phyloP scores from a whole-genome alignment of 495 filamentous ascomycete genomes.

The Echria macrotheca region DNA sequence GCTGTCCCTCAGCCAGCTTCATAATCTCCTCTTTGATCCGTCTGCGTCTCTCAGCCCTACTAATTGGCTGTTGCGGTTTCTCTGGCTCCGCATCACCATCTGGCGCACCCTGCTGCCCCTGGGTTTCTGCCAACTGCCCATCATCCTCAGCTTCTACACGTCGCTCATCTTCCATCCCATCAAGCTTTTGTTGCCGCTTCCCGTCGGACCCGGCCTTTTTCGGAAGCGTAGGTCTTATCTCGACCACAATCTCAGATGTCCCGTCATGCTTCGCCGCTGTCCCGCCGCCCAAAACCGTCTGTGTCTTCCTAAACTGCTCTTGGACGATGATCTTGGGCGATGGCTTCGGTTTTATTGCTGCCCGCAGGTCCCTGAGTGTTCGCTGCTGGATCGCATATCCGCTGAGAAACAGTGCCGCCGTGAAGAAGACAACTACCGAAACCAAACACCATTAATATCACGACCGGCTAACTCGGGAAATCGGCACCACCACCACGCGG shows the following conservation, averaged over 20 bases:
- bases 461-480: too few relatives aligned
- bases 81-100: constrained; percentile 12
- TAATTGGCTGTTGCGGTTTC: constrained; percentile 31
- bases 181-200: too few relatives aligned
- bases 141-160: too few relatives aligned
- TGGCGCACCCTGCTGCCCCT: too few relatives aligned
- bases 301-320: constrained; percentile 29
- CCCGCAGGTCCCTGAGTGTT: constrained; percentile 44
- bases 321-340: constrained; percentile 42
- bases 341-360: constrained; percentile 40
- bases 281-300: too few relatives aligned
- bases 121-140: too few relatives aligned
- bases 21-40: constrained; percentile 48
- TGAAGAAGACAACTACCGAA: constrained; percentile 42
- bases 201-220: too few relatives aligned
- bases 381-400: constrained; percentile 53
- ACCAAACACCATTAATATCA: not conserved
- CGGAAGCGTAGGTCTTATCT: constrained; percentile 29
- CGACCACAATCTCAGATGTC: constrained; percentile 21
- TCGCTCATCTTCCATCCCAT: too few relatives aligned
- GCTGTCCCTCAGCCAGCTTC: constrained; percentile 33
- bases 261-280: too few relatives aligned
- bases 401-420: constrained; percentile 46
- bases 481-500: too few relatives aligned
- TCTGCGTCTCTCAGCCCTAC: constrained; percentile 42